A percentile compares a stretch with the other conserved stretches of the same genome.
phyloP scores from a whole-genome alignment of 352 stramenopile genomes.

The Phytophthora podocarpi region DNA sequence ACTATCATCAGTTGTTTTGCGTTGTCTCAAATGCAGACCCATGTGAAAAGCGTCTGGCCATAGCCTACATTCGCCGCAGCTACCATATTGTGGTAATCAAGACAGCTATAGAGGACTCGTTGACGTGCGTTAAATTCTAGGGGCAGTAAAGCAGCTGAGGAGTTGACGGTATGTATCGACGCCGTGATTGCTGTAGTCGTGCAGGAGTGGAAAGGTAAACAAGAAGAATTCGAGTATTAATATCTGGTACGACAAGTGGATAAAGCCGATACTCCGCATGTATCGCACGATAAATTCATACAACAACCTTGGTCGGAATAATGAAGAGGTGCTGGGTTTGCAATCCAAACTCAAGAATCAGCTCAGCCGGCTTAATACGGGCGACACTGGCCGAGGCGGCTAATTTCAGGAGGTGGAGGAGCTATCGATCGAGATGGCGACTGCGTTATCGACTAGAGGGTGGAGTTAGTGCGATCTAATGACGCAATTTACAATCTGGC shows the following conservation, averaged over 20 bases:
- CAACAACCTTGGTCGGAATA: background rate
- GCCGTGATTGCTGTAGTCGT: constrained; percentile 6
- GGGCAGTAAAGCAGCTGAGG: no score
- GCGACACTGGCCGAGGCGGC: no score
- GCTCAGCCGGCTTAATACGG: background rate
- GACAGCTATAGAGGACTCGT: constrained; percentile 5
- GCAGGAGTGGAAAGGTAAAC: background rate
- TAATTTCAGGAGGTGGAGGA: background rate
- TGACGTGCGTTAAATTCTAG: constrained; percentile 16
- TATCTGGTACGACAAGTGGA: background rate
- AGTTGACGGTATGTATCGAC: background rate
- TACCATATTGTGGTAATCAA: constrained; percentile 12
- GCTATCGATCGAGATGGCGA: background rate
- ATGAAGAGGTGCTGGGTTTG: background rate
- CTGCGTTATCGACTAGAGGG: background rate
- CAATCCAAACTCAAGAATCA: background rate
- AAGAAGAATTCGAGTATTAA: background rate
- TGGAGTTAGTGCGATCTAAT: background rate
- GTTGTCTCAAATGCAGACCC: constrained; percentile 1
- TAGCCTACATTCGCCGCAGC: constrained; percentile 12
- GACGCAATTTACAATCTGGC: background rate
- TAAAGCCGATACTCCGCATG: background rate
- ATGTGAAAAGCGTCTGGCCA: constrained; percentile 1
- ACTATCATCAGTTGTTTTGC: no score
- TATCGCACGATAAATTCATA: background rate